Evolutionary conservation across 1,139 yeast genomes (phyloP), one percentile per base, ranked within the genome.

Genomic region (Casaregolazyma lundiana): DNA sequence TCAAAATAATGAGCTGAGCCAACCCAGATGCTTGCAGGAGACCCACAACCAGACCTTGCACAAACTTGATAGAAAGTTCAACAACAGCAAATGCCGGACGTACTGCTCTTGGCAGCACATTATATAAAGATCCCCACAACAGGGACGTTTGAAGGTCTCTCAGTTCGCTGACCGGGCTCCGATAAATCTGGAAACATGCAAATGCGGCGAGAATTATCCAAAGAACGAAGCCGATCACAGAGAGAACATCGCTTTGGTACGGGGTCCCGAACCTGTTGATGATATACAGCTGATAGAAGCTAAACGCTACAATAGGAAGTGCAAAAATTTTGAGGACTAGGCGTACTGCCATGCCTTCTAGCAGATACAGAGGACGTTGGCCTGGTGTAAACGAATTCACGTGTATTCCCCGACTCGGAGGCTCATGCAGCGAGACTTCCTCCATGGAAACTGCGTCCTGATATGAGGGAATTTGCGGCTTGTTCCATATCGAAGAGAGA

Each of bases 1-100:
- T 62, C 22, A 67, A 52, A 5, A 67, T 38, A 1, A 60, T 54
- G 16, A 67, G 53, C 46, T 67, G 71, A 1, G 70, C 69, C 6
- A 63, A 46, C 9, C 70, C 71, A 1, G 68, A 63, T 13, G 47
- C 44, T 46, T 67, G 69, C n/a, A 63, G 44, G 1, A 59, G 66
- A 1, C 71, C 71, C 44, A 67, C 50, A 1, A 62, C 55, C 7
- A 66, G 24, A 9, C 67, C 67, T n/a, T 67, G 59, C 11, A 60
- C 15, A 17, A 65, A 50, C n/a, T 58, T 54, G 1, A 52, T 41
- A 1, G 46, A 42, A 20, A 61, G 50, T 26, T 62, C 64, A 13
- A 59, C 49, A 6, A 48, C 44, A 19, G 57, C 53, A 45, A 58
- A 58, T 41, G 48, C 37, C 9, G 55, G 45, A 6, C 51, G 47